A percentile compares a stretch with the other conserved stretches of the same genome.
These are phyloP conservation scores for Penicilliopsis zonata DNA, from an alignment of 495 filamentous ascomycete species.

Conservation along the genomic window DNA sequence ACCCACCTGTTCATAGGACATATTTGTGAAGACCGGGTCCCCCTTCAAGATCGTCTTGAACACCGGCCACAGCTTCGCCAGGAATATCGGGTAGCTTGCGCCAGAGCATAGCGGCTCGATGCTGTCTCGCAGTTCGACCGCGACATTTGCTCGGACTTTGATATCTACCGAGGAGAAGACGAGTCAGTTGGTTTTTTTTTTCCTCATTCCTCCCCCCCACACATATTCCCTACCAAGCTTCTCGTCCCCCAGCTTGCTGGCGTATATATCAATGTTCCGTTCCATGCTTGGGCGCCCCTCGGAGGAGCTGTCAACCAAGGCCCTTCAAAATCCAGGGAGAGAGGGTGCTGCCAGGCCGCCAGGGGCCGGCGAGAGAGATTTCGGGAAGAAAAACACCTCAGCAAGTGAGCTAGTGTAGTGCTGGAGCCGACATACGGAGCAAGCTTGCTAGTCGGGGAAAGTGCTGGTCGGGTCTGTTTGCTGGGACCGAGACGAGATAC, in stretches of 20 bases:
- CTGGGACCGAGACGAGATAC: conserved; percentile 42
- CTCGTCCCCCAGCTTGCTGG: conserved; percentile 45
- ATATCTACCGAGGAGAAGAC: conserved; percentile 41
- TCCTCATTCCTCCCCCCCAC: too few species aligned
- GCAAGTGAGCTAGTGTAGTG: conserved; percentile 17
- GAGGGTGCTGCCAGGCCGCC: conserved; percentile 26
- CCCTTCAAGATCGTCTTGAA: conserved; percentile 77
- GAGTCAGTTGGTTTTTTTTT: too few species aligned
- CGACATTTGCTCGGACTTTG: conserved; percentile 62
- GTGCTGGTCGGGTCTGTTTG: conserved; percentile 17
- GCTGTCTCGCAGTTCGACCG: conserved; percentile 70
- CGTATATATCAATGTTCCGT: conserved; percentile 46
- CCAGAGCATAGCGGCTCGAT: conserved; percentile 62
- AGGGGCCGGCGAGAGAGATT: conserved; percentile 31
- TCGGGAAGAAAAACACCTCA: too few species aligned
- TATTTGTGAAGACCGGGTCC: conserved; percentile 81
- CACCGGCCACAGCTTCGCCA: conserved; percentile 79
- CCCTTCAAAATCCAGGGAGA: background rate
- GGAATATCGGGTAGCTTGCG: conserved; percentile 58
- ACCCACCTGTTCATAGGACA: conserved; percentile 67
- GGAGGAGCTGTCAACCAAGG: conserved; percentile 1
- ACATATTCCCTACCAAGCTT: conserved; percentile 48
- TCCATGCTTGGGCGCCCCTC: conserved; percentile 35
- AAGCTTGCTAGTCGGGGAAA: conserved; percentile 33
- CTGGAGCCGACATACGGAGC: conserved; percentile 36